Percentiles rank a stretch among this genome's conserved stretches.
These are phyloP conservation scores for Cercis canadensis DNA, from an alignment of 306 rosid species.

Conservation along the genomic window DNA sequence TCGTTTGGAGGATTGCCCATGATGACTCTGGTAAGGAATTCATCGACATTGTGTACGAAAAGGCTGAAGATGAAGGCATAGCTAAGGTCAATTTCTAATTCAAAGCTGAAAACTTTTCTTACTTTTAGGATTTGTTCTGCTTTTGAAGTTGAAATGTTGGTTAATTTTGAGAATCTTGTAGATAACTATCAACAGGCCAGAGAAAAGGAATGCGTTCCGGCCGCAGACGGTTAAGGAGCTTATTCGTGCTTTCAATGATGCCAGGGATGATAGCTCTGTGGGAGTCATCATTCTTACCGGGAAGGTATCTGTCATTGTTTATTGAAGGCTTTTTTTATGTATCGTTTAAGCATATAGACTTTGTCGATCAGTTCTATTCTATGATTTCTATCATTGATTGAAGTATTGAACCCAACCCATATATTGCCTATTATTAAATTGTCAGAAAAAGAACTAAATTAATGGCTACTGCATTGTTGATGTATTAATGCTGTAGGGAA, in stretches of 20 bases:
- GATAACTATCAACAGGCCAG: constrained; percentile 80
- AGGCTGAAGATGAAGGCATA: constrained; percentile 79
- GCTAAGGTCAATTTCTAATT: constrained; percentile 60
- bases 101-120: background rate
- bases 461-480: background rate
- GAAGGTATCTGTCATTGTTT: constrained; percentile 45
- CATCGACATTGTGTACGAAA: constrained; percentile 79
- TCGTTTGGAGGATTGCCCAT: constrained; percentile 56
- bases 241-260: constrained; percentile 74
- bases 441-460: background rate
- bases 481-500: constrained; percentile 55
- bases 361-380: background rate
- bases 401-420: background rate
- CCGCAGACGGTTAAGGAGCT: constrained; percentile 88
- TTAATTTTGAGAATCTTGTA: constrained; percentile 32
- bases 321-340: background rate
- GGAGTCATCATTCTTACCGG: constrained; percentile 88
- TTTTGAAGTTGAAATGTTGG: background rate
- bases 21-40: constrained; percentile 61
- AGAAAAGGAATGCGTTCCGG: constrained; percentile 82
- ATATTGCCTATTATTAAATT: background rate
- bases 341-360: background rate
- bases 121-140: background rate
- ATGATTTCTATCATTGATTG: background rate
- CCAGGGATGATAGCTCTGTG: constrained; percentile 74